Base-by-base conservation (phyloP, 1,284 basidiomycete species). In the Volvariella surrecta region DNA sequence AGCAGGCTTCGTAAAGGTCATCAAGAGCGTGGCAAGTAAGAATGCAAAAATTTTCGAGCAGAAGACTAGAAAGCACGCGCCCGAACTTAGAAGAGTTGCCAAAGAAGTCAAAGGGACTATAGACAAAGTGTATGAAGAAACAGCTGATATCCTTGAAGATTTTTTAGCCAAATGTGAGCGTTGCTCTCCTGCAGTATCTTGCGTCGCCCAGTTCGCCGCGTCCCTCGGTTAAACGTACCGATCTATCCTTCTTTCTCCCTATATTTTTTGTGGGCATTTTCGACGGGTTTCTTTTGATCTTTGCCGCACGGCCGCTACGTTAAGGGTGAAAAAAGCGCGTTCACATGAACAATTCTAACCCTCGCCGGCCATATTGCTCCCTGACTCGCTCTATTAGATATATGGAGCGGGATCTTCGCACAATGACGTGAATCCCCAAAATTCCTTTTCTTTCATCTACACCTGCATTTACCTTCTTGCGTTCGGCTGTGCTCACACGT, bases 1-100 rank as follows among this genome's bases (percentile, higher is more conserved):
- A 48, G 94, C 93, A 4, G 96, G 95, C 28, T 85, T 98, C 51
- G 91, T 94, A 48, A 96, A 97, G 70, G 94, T 97, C 20, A 82
- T 99, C 60, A 93, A 93, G 66, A 85, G 76, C 44, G 89, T 93
- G 6, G 91, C 93, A 1, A 82, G 76, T 53, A 82, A 82, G 63
- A 89, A 92, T 50, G 84, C 78, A 1, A 74, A 75, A 39, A 71
- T 85, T 3, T 59, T 92, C 15, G 82, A 86, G 56, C 74, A 71
- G 20, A 70, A 75, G 35, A 77, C 82, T 15, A 76, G 78, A 15
- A 71, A 73, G 46, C 83, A 88, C 64, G 83, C 75, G 3, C 81
- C 84, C 2, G 81, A 89, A 58, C 70, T 93, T 48, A 74, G 74
- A 58, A 73, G 86, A 43, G 88, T 92, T 17, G 88, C 91, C 6